These are phyloP conservation scores for Penicillium freii DNA, from an alignment of 2,329 filamentous ascomycete genomes.

Conservation along the genomic window DNA sequence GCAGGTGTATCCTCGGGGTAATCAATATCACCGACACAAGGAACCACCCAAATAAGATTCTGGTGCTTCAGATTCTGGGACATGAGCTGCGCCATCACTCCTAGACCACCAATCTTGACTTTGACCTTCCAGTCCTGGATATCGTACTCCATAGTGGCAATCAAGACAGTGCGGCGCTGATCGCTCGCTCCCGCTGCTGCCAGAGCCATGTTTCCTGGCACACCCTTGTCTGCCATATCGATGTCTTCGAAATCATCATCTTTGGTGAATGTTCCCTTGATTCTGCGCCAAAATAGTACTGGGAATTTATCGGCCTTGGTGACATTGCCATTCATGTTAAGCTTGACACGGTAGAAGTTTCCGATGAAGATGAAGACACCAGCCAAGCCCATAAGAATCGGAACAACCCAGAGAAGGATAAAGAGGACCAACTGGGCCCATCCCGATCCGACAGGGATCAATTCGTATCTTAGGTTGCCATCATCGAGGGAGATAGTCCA, in stretches of 20 bases:
- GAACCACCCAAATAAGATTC: slow-evolving; percentile 63
- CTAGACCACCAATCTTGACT: slow-evolving; percentile 69
- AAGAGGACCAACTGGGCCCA: slow-evolving; percentile 54
- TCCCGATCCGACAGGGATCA: slow-evolving; percentile 55
- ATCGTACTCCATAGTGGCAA: slow-evolving; percentile 72
- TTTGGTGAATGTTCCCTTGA: slow-evolving; percentile 33
- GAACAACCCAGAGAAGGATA: slow-evolving; percentile 54
- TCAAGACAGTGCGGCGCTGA: slow-evolving; percentile 56
- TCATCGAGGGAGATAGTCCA: slow-evolving; percentile 58
- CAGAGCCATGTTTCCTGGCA: slow-evolving; percentile 33
- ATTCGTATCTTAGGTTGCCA: slow-evolving; percentile 49
- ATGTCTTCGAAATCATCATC: slow-evolving; percentile 13
- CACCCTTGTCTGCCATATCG: background rate
- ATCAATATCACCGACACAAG: slow-evolving; percentile 63
- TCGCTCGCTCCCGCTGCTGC: slow-evolving; percentile 29
- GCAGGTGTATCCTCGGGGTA: slow-evolving; percentile 61
- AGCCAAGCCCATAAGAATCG: slow-evolving; percentile 49
- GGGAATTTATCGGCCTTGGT: slow-evolving; percentile 47
- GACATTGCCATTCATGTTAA: slow-evolving; percentile 57
- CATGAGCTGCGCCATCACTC: slow-evolving; percentile 70
- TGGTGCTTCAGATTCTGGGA: slow-evolving; percentile 63
- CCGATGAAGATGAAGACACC: slow-evolving; percentile 59
- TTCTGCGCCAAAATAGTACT: slow-evolving; percentile 35
- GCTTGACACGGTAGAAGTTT: slow-evolving; percentile 64
- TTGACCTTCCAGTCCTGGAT: slow-evolving; percentile 69